A percentile compares a stretch with the other conserved stretches of the same genome.
Conservation (phyloP, 129 eudicot genomes). For the Pittosporum tobira region DNA sequence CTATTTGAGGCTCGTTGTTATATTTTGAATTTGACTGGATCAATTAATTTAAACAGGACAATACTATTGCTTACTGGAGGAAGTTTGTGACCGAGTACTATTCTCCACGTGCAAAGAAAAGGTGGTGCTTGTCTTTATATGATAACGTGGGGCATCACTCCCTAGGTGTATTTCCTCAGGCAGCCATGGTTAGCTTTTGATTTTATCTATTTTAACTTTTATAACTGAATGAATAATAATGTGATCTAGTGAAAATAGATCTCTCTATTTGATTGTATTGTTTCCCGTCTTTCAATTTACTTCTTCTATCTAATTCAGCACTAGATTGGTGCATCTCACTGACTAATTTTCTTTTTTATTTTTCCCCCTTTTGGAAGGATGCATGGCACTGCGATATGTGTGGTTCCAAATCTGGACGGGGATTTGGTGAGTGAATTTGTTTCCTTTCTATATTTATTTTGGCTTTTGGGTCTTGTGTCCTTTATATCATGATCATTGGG, state of each 20-base stretch:
- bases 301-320: too few relatives aligned
- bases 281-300: too few relatives aligned
- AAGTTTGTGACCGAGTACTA: constrained; percentile 87
- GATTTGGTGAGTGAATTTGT: constrained; percentile 63
- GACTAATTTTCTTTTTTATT: neutral
- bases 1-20: neutral
- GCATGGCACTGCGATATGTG: constrained; percentile 99
- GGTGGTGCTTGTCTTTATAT: constrained; percentile 90
- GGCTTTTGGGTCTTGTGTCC: neutral
- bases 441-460: neutral
- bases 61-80: constrained; percentile 84
- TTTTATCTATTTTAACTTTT: neutral
- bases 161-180: constrained; percentile 82
- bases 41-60: constrained; percentile 42
- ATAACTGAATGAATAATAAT: neutral
- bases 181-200: constrained; percentile 56
- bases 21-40: neutral
- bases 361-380: constrained; percentile 36
- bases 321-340: neutral
- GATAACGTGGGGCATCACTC: constrained; percentile 88
- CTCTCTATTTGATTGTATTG: neutral
- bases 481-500: neutral
- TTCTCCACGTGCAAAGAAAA: constrained; percentile 95
- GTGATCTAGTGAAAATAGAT: neutral
- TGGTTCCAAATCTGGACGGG: constrained; percentile 96